Base-by-base conservation (phyloP, 2,329 filamentous ascomycete genomes). In the Cercospora zeina region DNA sequence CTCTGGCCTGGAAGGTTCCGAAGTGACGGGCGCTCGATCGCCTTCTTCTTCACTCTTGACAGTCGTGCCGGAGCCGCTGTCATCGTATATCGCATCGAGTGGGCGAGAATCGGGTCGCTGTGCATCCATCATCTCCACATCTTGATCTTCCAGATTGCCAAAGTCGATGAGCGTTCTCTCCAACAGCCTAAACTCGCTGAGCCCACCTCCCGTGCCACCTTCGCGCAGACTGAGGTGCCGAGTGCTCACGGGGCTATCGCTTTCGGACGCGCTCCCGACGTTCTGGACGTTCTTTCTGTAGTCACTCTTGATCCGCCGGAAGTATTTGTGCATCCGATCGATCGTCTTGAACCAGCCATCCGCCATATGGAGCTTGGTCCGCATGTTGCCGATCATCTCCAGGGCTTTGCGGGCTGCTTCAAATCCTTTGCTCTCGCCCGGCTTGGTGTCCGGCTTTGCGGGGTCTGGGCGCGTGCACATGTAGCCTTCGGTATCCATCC, bases 401-500 rank as follows among this genome's bases (percentile, higher is more conserved):
- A 80, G 78, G 0, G 83, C 78, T 49, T 83, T 74, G 1, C 78
- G 78, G 0, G 82, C 82, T 0, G 81, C 78, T 19, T 80, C 76
- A 1, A 76, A 72, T 8, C 75, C 75, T 53, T 69, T 65, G 58
- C 69, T 71, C 36, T 68, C 66, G n/a, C 67, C 68, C 10, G 61
- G 42, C 51, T 66, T 65, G 9, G 60, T 27, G 10, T 56, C 56
- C 8, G 62, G 58, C 16, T 58, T 63, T 42, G 42, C 60, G 45
- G 61, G 54, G 16, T 62, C 62, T 24, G 51, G 59, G 14, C 56
- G 55, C 8, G 69, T 72, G 62, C 78, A 78, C 68, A 89, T 82
- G 69, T 83, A 82, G 2, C 78, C 75, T 10, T 82, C 76, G 1
- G 78, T 78, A 67, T 91, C 88, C 85, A 91, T 89, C 61, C 84